Percentiles rank a stretch among this genome's conserved stretches.
Conservation (phyloP, 2,329 filamentous ascomycete genomes). For the Teratosphaeria viscida region DNA sequence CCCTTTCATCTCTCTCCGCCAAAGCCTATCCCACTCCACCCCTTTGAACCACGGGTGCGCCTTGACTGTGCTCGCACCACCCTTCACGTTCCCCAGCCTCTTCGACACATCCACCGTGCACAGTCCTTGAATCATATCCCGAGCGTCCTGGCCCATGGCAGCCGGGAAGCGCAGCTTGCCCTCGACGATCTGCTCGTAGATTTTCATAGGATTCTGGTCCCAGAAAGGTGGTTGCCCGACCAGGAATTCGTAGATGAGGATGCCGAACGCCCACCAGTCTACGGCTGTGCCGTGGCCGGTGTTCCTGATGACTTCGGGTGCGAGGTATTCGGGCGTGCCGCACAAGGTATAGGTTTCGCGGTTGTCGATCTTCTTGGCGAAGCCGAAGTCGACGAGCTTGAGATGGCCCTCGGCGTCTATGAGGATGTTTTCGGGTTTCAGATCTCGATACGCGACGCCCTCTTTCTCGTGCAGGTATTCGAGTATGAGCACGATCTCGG, state of each 20-base stretch:
- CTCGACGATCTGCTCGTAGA: slow-evolving; percentile 74
- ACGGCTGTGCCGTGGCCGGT: slow-evolving; percentile 65
- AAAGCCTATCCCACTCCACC: slow-evolving; percentile 64
- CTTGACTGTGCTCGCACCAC: slow-evolving; percentile 62
- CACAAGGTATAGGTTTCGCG: slow-evolving; percentile 73
- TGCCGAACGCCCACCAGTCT: slow-evolving; percentile 81
- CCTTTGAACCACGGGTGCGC: slow-evolving; percentile 63
- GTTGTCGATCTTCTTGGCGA: slow-evolving; percentile 66
- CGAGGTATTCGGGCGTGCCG: slow-evolving; percentile 74
- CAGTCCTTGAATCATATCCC: slow-evolving; percentile 64
- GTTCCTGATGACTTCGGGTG: slow-evolving; percentile 75
- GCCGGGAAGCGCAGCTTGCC: slow-evolving; percentile 65
- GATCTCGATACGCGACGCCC: slow-evolving; percentile 69
- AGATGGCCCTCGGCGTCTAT: slow-evolving; percentile 69
- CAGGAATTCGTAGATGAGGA: slow-evolving; percentile 74
- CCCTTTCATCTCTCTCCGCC: slow-evolving; percentile 52
- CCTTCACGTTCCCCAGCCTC: slow-evolving; percentile 67
- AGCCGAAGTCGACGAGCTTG: slow-evolving; percentile 76
- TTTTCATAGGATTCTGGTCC: slow-evolving; percentile 78
- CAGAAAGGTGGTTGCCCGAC: slow-evolving; percentile 80
- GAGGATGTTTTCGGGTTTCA: slow-evolving; percentile 75
- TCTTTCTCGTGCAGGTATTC: slow-evolving; percentile 72
- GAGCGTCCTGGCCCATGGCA: slow-evolving; percentile 55
- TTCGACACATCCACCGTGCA: slow-evolving; percentile 71
- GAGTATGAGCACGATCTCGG: slow-evolving; percentile 72